Percentiles rank a stretch among this genome's conserved stretches.
These are phyloP conservation scores for Ophiognomonia clavigignenti-juglandacearum DNA, from an alignment of 2,329 filamentous ascomycete genomes.

Conservation along the genomic window DNA sequence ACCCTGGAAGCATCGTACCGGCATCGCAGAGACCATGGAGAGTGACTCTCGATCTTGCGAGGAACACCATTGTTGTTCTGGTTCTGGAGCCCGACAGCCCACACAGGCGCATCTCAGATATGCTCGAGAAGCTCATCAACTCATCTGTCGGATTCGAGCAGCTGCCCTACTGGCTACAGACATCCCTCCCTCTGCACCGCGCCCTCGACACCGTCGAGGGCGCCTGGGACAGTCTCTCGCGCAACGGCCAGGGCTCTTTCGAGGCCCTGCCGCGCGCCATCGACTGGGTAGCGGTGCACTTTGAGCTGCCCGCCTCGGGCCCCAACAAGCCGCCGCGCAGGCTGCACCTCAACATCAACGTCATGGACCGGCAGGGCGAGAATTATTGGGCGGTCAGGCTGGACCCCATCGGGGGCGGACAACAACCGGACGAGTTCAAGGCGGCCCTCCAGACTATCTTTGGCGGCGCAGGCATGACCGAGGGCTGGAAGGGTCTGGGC, in stretches of 20 bases:
- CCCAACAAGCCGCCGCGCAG: conserved; percentile 25
- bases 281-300: conserved; percentile 55
- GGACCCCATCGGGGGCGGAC: conserved; percentile 14
- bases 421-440: conserved; percentile 29
- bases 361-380: conserved; percentile 42
- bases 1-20: conserved; percentile 21
- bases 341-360: conserved; percentile 48
- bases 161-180: conserved; percentile 50
- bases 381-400: conserved; percentile 47
- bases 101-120: conserved; percentile 58
- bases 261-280: conserved; percentile 48
- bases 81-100: conserved; percentile 59
- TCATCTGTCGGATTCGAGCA: conserved; percentile 45
- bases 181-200: conserved; percentile 61
- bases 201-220: conserved; percentile 57
- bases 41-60: conserved; percentile 54
- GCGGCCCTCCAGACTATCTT: conserved; percentile 40
- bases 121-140: conserved; percentile 56
- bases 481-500: conserved; percentile 42
- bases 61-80: conserved; percentile 44
- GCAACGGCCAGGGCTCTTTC: conserved; percentile 40
- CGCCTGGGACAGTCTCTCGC: conserved; percentile 39
- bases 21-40: conserved; percentile 34
- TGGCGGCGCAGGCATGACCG: conserved; percentile 31
- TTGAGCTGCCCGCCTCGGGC: conserved; percentile 32